phyloP scores from a whole-genome alignment of 352 stramenopile genomes.

The Phytophthora macrochlamydospora region DNA sequence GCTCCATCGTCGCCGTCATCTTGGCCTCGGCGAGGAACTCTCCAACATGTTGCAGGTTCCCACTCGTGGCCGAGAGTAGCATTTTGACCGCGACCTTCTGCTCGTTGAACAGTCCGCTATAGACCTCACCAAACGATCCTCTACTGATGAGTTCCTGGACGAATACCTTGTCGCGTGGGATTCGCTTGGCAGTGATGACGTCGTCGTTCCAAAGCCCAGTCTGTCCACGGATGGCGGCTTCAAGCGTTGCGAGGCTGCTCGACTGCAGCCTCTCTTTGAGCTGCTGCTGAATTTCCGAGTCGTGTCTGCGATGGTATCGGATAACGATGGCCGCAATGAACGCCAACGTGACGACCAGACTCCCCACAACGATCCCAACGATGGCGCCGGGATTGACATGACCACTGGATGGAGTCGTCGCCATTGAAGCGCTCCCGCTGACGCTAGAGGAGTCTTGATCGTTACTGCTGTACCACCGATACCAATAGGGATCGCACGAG shows the following conservation, averaged over 20 bases:
- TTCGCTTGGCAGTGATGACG: constrained; percentile 32
- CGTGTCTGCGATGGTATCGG: neutral
- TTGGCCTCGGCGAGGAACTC: constrained; percentile 46
- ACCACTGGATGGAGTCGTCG: neutral
- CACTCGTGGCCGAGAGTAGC: constrained; percentile 29
- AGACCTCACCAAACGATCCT: constrained; percentile 50
- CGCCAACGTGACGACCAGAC: neutral
- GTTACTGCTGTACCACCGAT: constrained; percentile 29
- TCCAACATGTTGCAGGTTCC: constrained; percentile 27
- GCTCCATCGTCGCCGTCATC: constrained; percentile 37
- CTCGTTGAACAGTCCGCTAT: constrained; percentile 27
- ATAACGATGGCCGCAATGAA: neutral
- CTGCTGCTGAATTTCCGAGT: neutral
- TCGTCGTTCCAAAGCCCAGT: constrained; percentile 38
- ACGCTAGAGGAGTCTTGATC: neutral
- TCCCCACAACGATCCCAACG: neutral
- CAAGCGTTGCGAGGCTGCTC: constrained; percentile 5
- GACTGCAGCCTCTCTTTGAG: constrained; percentile 1
- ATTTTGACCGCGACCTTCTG: constrained; percentile 47
- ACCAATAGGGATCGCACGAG: constrained; percentile 20
- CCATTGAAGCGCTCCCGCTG: constrained; percentile 1
- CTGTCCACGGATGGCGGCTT: constrained; percentile 13
- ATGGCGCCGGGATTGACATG: neutral
- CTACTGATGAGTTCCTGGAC: constrained; percentile 29
- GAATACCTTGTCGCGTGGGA: constrained; percentile 35